Conservation (phyloP, 208 protist species). For the Trypanosomatidae sp. region DNA sequence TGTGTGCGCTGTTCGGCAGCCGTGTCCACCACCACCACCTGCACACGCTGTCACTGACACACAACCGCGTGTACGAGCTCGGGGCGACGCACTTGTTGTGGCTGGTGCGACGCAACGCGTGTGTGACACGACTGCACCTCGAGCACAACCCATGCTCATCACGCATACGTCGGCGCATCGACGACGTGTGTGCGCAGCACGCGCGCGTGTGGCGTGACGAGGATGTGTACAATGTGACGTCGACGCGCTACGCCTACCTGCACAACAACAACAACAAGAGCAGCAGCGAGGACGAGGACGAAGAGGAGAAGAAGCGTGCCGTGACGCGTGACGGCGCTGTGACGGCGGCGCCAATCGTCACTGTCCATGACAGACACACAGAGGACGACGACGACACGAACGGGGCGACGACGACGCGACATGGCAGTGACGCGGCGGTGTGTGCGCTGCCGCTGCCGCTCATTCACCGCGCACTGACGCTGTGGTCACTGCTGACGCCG, state of each 20-base stretch:
- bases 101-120: conserved; percentile 45
- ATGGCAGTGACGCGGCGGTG: conserved; percentile 33
- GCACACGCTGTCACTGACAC: conserved; percentile 16
- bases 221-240: not conserved
- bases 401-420: conserved; percentile 35
- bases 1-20: conserved; percentile 40
- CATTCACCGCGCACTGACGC: conserved; percentile 34
- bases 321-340: too few species aligned
- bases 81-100: conserved; percentile 63
- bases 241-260: not conserved
- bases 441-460: conserved; percentile 25
- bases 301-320: too few species aligned
- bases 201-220: not conserved
- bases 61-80: conserved; percentile 59
- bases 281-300: conserved; percentile 27
- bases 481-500: conserved; percentile 69
- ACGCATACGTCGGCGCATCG: conserved; percentile 24
- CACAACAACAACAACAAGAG: conserved; percentile 9
- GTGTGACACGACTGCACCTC: conserved; percentile 23
- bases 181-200: conserved; percentile 3
- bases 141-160: conserved; percentile 40
- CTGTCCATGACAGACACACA: too few species aligned
- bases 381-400: too few species aligned
- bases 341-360: too few species aligned
- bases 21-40: conserved; percentile 56